phyloP scores from a whole-genome alignment of 2,329 filamentous ascomycete genomes.

The Albophoma yamanashiensis region DNA sequence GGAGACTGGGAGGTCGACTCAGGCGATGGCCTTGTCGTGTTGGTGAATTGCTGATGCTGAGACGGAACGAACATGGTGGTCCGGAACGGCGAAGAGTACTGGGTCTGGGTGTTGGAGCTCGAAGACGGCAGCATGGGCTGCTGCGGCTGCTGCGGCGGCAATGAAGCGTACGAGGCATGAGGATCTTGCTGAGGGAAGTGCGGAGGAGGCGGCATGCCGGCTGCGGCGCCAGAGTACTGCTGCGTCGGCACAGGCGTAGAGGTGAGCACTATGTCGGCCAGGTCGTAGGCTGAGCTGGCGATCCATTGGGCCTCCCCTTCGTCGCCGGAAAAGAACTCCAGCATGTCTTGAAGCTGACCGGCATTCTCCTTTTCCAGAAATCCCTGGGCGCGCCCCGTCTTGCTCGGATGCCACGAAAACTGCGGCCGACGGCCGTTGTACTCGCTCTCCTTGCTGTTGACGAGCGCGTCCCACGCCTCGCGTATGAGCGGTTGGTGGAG shows the following conservation, averaged over 20 bases:
- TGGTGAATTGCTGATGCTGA: constrained; percentile 18
- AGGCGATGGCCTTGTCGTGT: constrained; percentile 17
- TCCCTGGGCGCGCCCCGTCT: constrained; percentile 44
- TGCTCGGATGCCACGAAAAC: constrained; percentile 50
- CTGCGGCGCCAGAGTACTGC: constrained; percentile 13
- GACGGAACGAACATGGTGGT: constrained; percentile 21
- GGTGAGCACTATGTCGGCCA: constrained; percentile 36
- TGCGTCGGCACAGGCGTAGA: constrained; percentile 19
- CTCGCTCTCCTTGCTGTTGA: constrained; percentile 42
- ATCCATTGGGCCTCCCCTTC: constrained; percentile 46
- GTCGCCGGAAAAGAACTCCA: constrained; percentile 53
- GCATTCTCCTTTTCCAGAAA: constrained; percentile 52
- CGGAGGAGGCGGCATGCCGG: constrained; percentile 11
- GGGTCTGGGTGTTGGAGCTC: constrained; percentile 11
- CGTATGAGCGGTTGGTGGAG: constrained; percentile 55
- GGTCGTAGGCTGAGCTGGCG: constrained; percentile 46
- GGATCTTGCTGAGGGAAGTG: constrained; percentile 16
- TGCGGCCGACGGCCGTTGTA: constrained; percentile 44
- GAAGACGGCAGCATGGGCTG: constrained; percentile 12
- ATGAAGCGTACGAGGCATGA: constrained; percentile 18
- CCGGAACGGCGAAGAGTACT: constrained; percentile 19
- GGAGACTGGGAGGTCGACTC: constrained; percentile 21
- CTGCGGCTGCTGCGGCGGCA: constrained; percentile 20
- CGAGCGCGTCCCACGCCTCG: constrained; percentile 49
- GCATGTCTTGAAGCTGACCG: constrained; percentile 51